Base-by-base conservation (phyloP, 805 yeast genomes). In the Saturnispora diversa region DNA sequence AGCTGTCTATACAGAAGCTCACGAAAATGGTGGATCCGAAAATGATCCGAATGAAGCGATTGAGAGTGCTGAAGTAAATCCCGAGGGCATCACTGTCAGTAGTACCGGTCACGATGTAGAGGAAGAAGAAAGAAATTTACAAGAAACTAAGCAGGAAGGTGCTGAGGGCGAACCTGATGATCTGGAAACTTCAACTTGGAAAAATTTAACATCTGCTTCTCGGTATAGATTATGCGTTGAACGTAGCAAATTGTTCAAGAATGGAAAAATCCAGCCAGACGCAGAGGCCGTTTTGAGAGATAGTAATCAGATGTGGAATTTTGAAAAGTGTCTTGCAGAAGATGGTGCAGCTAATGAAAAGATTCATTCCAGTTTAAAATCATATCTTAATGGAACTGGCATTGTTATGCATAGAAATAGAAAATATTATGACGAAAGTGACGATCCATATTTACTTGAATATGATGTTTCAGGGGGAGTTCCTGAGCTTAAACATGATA, bases 381-480 rank as follows among this genome's bases (percentile, higher is more conserved):
- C 38, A 13, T 34, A 33, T 25, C 11, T 29, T n/a, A 31, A 33
- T 15, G 34, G 38, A 22, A 53, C 43, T 16, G 36, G 38, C 8
- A 51, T 62, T n/a, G 63, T 61, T 3, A 43, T 63, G 40, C 65
- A 60, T 40, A 53, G 45, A 38, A 60, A 55, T 37, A 48, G 63
- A 58, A 47, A 58, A 32, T 60, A 61, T 35, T 62, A 63, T 32
- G 69, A 67, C 32, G 85, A 75, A 37, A 66, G 67, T 35, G 81
- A 77, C 49, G 79, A 76, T 49, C 74, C 82, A 20, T 74, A 79
- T 48, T 59, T 84, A 34, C 68, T 84, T 23, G 97, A 92, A 56
- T 92, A 90, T 57, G 96, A 88, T 48, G 74, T 84, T 5, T 65
- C 75, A 2, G 87, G 94, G 33, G 87, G 87, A 0, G 55, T 87